Evolutionary conservation across 148 eudicot genomes (phyloP), one percentile per base, ranked within the genome.

Genomic region (Cornus suecica): DNA sequence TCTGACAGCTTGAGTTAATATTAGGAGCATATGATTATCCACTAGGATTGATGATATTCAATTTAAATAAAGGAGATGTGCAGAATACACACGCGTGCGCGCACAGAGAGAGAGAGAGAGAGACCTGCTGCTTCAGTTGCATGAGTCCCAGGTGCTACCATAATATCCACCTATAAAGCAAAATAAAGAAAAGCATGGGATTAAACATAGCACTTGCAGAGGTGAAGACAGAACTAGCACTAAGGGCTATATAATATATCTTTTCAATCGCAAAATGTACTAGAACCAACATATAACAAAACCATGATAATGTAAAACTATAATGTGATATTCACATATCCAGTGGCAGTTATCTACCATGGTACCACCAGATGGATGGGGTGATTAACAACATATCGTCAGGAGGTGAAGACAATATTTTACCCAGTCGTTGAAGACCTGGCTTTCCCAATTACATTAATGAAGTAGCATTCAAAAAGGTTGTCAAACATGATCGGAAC

Each of bases 131-230:
- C 95, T 87, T 94, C 98, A 22, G 97, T 92, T 14, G 97, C 97
- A 81, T 94, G 98, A 79, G 94, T 83, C 69, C 98, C 98, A 27
- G 98, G 98, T 23, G 98, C 98, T 69, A 94, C 91, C 86, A 89
- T 87, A 73, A 91, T 94, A 82, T 94, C 98, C 77, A 94, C 90
- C 97, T 94, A 79, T 48, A 77, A 73, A 80, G 65, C 73, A 70
- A 11, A 48, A 28, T 30, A 62, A 64, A 5, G n/a, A 29, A 42
- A 64, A 65, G 28, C n/a, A n/a, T 26, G 15, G 54, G 29, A 58
- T 22, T 6, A 58, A 58, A 18, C 22, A 1, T 18, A 58, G 62
- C 18, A 58, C 62, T 8, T 58, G 23, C 23, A 58, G n/a, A 58
- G 62, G 24, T n/a, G 42, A 37, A 58, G 7, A 58, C 24, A 22